phyloP scores from a whole-genome alignment of 352 stramenopile genomes.

The Plasmopara muralis region DNA sequence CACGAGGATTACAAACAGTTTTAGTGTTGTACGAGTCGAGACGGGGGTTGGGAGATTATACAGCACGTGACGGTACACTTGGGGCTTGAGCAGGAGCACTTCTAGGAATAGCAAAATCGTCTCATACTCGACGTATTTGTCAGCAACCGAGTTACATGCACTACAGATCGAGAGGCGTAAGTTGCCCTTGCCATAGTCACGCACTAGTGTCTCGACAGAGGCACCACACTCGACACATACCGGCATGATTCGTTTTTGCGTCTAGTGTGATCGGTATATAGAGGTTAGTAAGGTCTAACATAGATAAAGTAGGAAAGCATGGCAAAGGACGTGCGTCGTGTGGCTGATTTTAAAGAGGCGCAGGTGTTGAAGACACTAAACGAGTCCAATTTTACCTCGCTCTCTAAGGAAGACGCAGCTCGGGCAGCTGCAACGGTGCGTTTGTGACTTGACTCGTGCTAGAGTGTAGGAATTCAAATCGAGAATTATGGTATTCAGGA shows the following conservation, averaged over 20 bases:
- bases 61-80: slow-evolving; percentile 82
- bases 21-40: slow-evolving; percentile 43
- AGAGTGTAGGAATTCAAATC: not conserved
- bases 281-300: too few relatives aligned
- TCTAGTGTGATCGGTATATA: too few relatives aligned
- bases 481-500: slow-evolving; percentile 7
- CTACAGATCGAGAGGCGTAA: slow-evolving; percentile 67
- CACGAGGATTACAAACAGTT: slow-evolving; percentile 70
- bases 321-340: slow-evolving; percentile 47
- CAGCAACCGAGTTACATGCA: slow-evolving; percentile 61
- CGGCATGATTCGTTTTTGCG: slow-evolving; percentile 10
- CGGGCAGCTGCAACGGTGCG: slow-evolving; percentile 21
- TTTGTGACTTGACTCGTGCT: not conserved
- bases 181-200: slow-evolving; percentile 84
- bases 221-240: slow-evolving; percentile 80
- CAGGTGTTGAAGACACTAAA: slow-evolving; percentile 30
- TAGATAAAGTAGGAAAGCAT: slow-evolving; percentile 17
- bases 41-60: slow-evolving; percentile 63
- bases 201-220: slow-evolving; percentile 52
- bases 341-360: slow-evolving; percentile 20
- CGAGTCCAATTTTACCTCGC: slow-evolving; percentile 25
- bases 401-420: slow-evolving; percentile 5
- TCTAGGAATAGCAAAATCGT: slow-evolving; percentile 80
- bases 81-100: slow-evolving; percentile 75
- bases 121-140: slow-evolving; percentile 88